Percentiles rank a stretch among this genome's conserved stretches.
phyloP scores from a whole-genome alignment of 2,329 filamentous ascomycete species.

The Alternaria arborescens region DNA sequence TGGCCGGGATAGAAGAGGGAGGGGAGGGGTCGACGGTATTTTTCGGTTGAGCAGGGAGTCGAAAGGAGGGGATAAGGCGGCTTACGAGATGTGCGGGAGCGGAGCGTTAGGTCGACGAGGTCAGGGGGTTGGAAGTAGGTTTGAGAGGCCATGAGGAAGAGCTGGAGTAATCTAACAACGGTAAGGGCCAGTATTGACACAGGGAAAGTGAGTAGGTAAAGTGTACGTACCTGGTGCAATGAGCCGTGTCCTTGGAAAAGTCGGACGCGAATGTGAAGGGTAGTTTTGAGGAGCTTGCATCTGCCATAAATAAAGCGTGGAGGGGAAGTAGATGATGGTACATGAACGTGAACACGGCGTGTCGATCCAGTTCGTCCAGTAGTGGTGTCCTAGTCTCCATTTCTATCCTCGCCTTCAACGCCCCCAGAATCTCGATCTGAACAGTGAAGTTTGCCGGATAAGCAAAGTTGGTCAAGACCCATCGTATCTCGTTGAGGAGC shows the following conservation, averaged over 20 bases:
- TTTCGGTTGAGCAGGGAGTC: slow-evolving; percentile 9
- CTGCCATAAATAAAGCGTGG: slow-evolving; percentile 22
- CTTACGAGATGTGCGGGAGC: slow-evolving; percentile 15
- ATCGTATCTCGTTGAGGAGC: slow-evolving; percentile 38
- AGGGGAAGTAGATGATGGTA: slow-evolving; percentile 37
- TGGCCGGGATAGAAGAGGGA: background rate
- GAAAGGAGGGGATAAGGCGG: slow-evolving; percentile 23
- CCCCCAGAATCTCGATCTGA: slow-evolving; percentile 6
- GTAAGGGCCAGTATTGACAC: background rate
- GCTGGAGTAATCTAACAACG: slow-evolving; percentile 20
- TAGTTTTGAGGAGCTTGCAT: slow-evolving; percentile 22
- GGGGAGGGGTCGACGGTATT: background rate
- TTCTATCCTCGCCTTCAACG: background rate
- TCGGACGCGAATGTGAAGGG: slow-evolving; percentile 30
- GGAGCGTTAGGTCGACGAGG: slow-evolving; percentile 34
- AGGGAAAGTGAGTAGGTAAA: background rate
- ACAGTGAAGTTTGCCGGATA: slow-evolving; percentile 12
- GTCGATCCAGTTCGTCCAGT: slow-evolving; percentile 31
- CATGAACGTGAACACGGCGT: slow-evolving; percentile 32
- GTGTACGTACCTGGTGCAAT: slow-evolving; percentile 10
- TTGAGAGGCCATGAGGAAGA: slow-evolving; percentile 30
- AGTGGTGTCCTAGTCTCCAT: slow-evolving; percentile 9
- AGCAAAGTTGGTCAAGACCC: slow-evolving; percentile 29
- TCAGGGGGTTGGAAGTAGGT: slow-evolving; percentile 38
- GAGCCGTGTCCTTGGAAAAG: slow-evolving; percentile 1